Percentiles rank a stretch among this genome's conserved stretches.
Conservation (phyloP, 2,329 filamentous ascomycete genomes). For the Pestalotiopsis sp. region DNA sequence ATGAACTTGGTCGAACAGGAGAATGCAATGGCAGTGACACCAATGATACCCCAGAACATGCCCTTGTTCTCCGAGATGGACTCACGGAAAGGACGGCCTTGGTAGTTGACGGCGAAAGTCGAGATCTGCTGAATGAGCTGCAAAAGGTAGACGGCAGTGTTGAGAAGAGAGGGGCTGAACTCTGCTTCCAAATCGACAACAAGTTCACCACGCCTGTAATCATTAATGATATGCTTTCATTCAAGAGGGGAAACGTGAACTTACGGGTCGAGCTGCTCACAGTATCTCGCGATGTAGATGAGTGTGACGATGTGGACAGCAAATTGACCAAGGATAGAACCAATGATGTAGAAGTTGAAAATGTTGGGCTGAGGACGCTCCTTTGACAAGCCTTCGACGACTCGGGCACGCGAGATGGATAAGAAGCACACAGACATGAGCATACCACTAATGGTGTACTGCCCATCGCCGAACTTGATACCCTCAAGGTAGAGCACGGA, state of each 20-base stretch:
- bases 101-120: conserved; percentile 99
- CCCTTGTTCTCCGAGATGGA: conserved; percentile 92
- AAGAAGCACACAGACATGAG: conserved; percentile 99
- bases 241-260: conserved; percentile 35
- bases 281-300: conserved; percentile 90
- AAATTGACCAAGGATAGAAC: conserved; percentile 95
- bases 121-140: conserved; percentile 99
- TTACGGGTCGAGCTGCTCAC: conserved; percentile 83
- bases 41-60: conserved; percentile 97
- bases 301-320: conserved; percentile 92
- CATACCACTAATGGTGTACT: conserved; percentile 98
- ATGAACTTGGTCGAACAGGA: conserved; percentile 93
- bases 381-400: conserved; percentile 93
- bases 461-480: conserved; percentile 98
- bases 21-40: conserved; percentile 88
- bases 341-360: conserved; percentile 98
- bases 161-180: conserved; percentile 89
- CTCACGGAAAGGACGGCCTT: conserved; percentile 96
- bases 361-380: conserved; percentile 98
- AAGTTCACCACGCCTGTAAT: conserved; percentile 44
- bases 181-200: conserved; percentile 91
- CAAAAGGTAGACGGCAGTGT: conserved; percentile 94
- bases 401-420: conserved; percentile 95
- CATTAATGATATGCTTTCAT: not conserved
- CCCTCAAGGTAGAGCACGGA: conserved; percentile 96